Conservation (phyloP, 2,329 filamentous ascomycete genomes). For the Phialophora chinensis region DNA sequence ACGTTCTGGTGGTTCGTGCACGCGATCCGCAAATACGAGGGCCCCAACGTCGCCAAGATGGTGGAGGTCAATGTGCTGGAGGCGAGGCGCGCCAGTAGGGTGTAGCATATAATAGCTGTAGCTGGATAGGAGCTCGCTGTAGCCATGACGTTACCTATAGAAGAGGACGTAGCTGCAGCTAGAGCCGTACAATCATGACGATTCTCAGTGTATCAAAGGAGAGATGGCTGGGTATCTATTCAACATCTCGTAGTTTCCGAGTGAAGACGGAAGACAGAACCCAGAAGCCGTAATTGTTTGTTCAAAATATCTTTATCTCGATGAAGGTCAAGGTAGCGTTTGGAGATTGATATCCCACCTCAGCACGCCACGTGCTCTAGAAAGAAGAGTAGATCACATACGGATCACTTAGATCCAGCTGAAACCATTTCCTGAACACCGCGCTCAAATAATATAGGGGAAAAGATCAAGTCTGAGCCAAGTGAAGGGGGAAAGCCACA, state of each 20-base stretch:
- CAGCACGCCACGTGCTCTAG: not conserved
- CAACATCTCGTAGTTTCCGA: too few relatives aligned
- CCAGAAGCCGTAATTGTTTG: too few relatives aligned
- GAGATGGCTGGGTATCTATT: too few relatives aligned
- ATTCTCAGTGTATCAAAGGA: too few relatives aligned
- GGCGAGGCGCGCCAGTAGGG: conserved; percentile 12
- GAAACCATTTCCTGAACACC: conserved; percentile 9
- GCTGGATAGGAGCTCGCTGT: not conserved
- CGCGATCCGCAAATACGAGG: conserved; percentile 29
- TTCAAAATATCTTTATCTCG: too few relatives aligned
- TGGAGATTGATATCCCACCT: too few relatives aligned
- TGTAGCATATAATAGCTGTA: conserved; percentile 2
- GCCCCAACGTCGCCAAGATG: conserved; percentile 31
- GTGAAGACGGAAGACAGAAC: too few relatives aligned
- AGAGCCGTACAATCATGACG: too few relatives aligned
- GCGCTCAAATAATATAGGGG: not conserved
- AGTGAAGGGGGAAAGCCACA: not conserved
- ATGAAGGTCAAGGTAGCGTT: too few relatives aligned
- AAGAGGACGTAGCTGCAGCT: too few relatives aligned
- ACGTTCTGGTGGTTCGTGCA: conserved; percentile 49
- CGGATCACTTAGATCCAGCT: not conserved
- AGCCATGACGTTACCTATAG: too few relatives aligned
- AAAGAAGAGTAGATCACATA: not conserved
- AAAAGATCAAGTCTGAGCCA: not conserved
- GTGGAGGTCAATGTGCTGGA: conserved; percentile 17